Base-by-base conservation (phyloP, 345 rosid genomes). In the Aurinia saxatilis region DNA sequence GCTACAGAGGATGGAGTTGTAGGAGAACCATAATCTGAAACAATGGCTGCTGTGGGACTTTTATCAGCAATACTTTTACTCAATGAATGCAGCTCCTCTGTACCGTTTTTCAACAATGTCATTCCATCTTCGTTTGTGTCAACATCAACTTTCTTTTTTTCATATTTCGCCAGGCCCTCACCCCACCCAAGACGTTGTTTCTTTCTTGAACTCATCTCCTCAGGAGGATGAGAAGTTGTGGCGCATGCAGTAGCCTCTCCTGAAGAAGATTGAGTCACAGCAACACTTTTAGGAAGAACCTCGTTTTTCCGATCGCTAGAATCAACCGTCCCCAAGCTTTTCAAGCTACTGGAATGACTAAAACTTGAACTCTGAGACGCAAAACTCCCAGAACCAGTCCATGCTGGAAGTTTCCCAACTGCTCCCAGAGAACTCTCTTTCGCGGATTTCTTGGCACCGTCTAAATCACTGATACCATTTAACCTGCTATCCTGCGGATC, bases 101-200 rank as follows among this genome's bases (percentile, higher is more conserved):
- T 13, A 51, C 63, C 70, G 34, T 66, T 56, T 46, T 68, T 60
- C 47, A 66, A 65, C 63, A 67, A 13, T 10, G 54, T 57, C n/a
- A 39, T 50, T 39, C 70, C 84, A 77, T 76, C 85, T 74, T 80
- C 79, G 42, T 34, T 69, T 60, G 34, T 63, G 72, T 58, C 72
- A 60, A 76, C 74, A 58, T 86, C 96, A 76, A 88, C 97, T 73
- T 79, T 88, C 81, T 86, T 88, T 65, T 83, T 90, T 77, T 95
- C 99, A 66, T 82, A 95, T 70, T 90, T 90, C 3, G 97, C 98
- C 74, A 95, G 80, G 23, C 99, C 99, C 67, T 95, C 95, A 33
- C 99, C 99, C 98, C 98, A 95, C 30, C 83, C 83, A 10, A 95
- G 92, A 56, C 99, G 93, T 21, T 89, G 88, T 66, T 95, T 95